These are phyloP conservation scores for Fusarium equiseti DNA, from an alignment of 2,329 filamentous ascomycete species.

Conservation along the genomic window DNA sequence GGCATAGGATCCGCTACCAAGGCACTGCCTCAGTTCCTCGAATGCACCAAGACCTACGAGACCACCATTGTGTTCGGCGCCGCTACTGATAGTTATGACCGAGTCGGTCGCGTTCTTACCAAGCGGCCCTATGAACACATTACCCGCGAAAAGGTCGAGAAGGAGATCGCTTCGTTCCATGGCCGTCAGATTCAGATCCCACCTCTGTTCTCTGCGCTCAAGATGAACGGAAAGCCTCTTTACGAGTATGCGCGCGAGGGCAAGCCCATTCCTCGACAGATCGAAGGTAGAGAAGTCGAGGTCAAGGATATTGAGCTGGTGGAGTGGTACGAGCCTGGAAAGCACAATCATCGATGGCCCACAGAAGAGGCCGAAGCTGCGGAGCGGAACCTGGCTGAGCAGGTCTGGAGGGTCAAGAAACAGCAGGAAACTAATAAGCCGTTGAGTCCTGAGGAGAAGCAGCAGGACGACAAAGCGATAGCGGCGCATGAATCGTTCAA, in stretches of 20 bases:
- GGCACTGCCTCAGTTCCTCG: conserved; percentile 79
- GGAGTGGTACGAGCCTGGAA: conserved; percentile 86
- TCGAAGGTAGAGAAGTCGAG: conserved; percentile 82
- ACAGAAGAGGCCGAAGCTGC: conserved; percentile 79
- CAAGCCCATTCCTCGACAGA: conserved; percentile 85
- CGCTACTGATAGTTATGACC: conserved; percentile 92
- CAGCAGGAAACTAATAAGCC: conserved; percentile 64
- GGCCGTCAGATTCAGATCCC: conserved; percentile 91
- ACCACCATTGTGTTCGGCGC: conserved; percentile 90
- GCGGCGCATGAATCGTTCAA: conserved; percentile 69
- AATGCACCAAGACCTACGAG: conserved; percentile 95
- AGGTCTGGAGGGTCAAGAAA: conserved; percentile 73
- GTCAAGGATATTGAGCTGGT: conserved; percentile 82
- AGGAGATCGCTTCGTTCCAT: conserved; percentile 78
- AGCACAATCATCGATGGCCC: conserved; percentile 84
- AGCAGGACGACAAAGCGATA: conserved; percentile 66
- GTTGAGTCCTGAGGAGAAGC: conserved; percentile 66
- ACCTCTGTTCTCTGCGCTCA: conserved; percentile 91
- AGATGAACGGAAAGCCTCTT: conserved; percentile 91
- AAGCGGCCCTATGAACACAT: conserved; percentile 83
- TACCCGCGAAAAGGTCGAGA: conserved; percentile 81
- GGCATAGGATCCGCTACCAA: conserved; percentile 93
- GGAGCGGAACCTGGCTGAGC: conserved; percentile 82
- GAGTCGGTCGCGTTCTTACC: conserved; percentile 83
- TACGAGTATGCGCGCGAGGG: conserved; percentile 97